phyloP scores from a whole-genome alignment of 257 asterid genomes.

The Marsdenia floribunda region DNA sequence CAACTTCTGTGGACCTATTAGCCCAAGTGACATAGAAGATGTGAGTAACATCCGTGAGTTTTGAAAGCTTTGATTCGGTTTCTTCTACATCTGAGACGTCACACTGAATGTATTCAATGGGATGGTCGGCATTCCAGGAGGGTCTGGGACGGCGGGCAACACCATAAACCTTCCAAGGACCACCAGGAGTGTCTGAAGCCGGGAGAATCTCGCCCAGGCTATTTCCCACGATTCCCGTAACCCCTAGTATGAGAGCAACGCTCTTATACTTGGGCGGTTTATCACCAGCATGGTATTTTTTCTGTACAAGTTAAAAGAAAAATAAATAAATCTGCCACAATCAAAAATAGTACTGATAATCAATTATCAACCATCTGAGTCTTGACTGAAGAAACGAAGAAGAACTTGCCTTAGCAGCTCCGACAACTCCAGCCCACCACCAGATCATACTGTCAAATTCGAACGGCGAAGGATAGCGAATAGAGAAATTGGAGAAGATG shows the following conservation, averaged over 20 bases:
- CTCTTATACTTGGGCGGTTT: conserved; percentile 53
- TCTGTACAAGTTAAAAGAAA: conserved; percentile 33
- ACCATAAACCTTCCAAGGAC: conserved; percentile 96
- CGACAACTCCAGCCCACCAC: conserved; percentile 94
- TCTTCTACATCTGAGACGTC: conserved; percentile 58
- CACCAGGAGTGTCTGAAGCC: conserved; percentile 85
- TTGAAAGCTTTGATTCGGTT: conserved; percentile 46
- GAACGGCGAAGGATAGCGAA: no score
- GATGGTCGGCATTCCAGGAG: conserved; percentile 70
- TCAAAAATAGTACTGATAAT: neutral
- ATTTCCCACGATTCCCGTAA: conserved; percentile 87
- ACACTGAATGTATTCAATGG: conserved; percentile 66
- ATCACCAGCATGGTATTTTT: conserved; percentile 51
- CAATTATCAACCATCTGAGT: neutral
- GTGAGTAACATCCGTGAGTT: conserved; percentile 61
- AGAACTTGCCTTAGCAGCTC: conserved; percentile 63
- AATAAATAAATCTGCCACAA: no score
- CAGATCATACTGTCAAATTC: conserved; percentile 42
- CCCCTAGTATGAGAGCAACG: conserved; percentile 75
- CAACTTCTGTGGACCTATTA: conserved; percentile 48
- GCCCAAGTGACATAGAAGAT: conserved; percentile 82
- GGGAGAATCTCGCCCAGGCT: conserved; percentile 93
- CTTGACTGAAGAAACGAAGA: neutral
- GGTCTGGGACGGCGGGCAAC: conserved; percentile 86
- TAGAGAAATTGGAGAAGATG: no score